Base-by-base conservation (phyloP, 257 asterid species). In the Leonotis leonurus region DNA sequence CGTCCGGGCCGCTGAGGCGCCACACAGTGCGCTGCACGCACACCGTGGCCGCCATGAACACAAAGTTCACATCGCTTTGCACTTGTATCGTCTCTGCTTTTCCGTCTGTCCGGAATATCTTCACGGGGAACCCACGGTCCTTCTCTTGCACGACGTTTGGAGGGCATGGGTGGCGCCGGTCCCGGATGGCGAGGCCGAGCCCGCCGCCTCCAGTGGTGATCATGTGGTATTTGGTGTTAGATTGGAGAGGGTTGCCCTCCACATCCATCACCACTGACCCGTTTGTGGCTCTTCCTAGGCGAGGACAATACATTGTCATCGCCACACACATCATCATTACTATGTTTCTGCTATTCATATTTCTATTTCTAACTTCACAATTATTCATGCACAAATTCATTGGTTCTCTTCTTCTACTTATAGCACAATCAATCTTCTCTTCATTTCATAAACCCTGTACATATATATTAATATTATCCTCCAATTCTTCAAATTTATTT, bases 11-110 rank as follows among this genome's bases (percentile, higher is more conserved):
- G 0, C 78, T 78, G 8, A 77, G 26, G 69, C 61, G 79, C 89
- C 88, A 82, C 25, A 70, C 86, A 0, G 85, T 81, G 4, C 81
- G 67, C 46, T 81, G 92, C 52, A 81, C 86, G 32, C 86, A 84
- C 12, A 68, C 54, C 1, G 88, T 84, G 64, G 80, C 83, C 8
- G 78, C 80, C 73, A 45, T 50, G 44, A 80, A 72, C 58, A 20
- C 85, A 9, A 85, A 26, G 70, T 81, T 85, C 56, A 80, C 1
- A 67, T 85, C 88, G 24, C 27, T 46, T 0, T 74, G 67, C 58
- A 70, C 41, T 6, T 8, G 59, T 41, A 85, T n/a, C n/a, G n/a
- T 18, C 5, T 30, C 57, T 40, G 61, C 75, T 6, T 64, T 56
- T 0, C 11, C 25, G 26, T 84, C 79, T 0, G 33, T 51, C 0